Evolutionary conservation across 257 asterid genomes (phyloP).

Genomic region (Solanum dulcamara): DNA sequence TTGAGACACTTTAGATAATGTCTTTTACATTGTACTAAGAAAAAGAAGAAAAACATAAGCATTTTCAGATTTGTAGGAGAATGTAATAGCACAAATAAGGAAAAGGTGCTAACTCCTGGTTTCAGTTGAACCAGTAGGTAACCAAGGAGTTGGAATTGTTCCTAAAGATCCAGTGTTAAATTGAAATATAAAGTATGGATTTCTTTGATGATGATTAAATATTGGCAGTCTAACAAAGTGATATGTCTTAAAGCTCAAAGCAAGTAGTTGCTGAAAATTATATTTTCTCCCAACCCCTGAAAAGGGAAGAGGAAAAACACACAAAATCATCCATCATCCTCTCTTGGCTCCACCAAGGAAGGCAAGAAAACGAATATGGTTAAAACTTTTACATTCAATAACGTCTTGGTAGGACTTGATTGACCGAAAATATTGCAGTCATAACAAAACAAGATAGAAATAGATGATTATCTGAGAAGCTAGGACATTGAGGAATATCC

Average conservation of each 20-base stretch:
- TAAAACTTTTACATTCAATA: not conserved
- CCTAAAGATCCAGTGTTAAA: not conserved
- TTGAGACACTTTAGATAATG: conserved; percentile 36
- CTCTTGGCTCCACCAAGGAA: not conserved
- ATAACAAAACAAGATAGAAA: not conserved
- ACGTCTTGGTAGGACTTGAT: not conserved
- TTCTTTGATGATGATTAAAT: not conserved
- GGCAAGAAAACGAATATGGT: not conserved
- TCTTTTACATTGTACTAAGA: not conserved
- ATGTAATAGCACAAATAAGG: not conserved
- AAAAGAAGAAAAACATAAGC: not conserved
- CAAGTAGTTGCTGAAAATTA: not conserved
- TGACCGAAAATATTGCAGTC: not conserved
- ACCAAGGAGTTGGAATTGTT: not conserved
- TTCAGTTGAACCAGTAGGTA: not conserved
- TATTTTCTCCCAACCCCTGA: not conserved
- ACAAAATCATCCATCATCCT: not conserved
- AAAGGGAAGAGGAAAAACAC: not conserved
- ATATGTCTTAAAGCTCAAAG: not conserved
- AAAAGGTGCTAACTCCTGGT: not conserved
- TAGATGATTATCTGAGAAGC: not conserved
- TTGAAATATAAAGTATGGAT: not conserved
- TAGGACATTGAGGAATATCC: not conserved
- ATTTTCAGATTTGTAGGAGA: not conserved
- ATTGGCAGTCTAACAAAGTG: not conserved